Evolutionary conservation across 2,329 filamentous ascomycete species (phyloP).

Genomic region (Fusarium compactum): DNA sequence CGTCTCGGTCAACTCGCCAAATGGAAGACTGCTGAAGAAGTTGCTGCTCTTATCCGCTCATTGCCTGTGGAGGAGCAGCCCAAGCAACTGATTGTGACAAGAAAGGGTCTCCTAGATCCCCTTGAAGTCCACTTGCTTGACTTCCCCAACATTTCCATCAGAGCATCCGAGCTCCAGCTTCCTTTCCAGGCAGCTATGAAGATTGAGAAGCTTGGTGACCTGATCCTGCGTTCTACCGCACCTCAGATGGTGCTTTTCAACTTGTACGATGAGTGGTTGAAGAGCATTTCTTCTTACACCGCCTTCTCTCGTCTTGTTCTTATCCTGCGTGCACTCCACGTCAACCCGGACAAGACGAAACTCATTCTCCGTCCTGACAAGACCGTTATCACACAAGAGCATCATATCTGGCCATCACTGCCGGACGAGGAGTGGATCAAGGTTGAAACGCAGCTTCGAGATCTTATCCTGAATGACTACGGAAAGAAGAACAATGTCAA

Average conservation of each 20-base stretch:
- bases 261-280: conserved; percentile 97
- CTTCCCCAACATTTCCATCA: conserved; percentile 99
- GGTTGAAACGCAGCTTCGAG: conserved; percentile 95
- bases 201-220: conserved; percentile 98
- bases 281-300: conserved; percentile 98
- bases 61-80: conserved; percentile 97
- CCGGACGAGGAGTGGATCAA: conserved; percentile 99
- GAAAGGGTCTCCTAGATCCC: conserved; percentile 96
- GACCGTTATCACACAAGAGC: conserved; percentile 97
- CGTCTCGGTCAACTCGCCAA: conserved; percentile 98
- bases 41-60: conserved; percentile 94
- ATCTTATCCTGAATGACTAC: conserved; percentile 97
- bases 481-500: conserved; percentile 99
- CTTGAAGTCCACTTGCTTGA: conserved; percentile 97
- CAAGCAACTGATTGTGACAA: conserved; percentile 97
- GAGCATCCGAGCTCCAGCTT: conserved; percentile 94
- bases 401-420: conserved; percentile 97
- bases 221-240: conserved; percentile 98
- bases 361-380: conserved; percentile 94
- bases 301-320: conserved; percentile 95
- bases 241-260: conserved; percentile 99
- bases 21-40: conserved; percentile 99
- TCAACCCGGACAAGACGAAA: conserved; percentile 99
- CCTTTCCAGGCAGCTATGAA: conserved; percentile 99
- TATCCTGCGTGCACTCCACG: conserved; percentile 93